Conservation (phyloP, 495 filamentous ascomycete species). For the Annulohypoxylon bovei region DNA sequence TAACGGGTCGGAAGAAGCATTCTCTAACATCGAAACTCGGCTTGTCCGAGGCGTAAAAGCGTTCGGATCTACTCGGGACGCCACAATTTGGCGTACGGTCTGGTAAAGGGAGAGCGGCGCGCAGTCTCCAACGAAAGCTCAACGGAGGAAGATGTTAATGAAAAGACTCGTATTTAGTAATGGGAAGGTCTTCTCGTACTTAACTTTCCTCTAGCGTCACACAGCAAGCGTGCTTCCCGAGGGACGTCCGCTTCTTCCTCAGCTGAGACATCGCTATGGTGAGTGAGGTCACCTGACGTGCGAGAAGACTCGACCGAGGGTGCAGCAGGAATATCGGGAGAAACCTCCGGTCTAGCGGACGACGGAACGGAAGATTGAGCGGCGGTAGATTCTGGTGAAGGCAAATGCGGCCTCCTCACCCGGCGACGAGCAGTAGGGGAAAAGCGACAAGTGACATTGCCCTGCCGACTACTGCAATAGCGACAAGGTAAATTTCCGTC, state of each 20-base stretch:
- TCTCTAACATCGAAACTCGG: constrained; percentile 72
- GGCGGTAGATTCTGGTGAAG: constrained; percentile 17
- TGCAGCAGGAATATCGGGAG: constrained; percentile 3
- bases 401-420: constrained; percentile 18
- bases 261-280: constrained; percentile 34
- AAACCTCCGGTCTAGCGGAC: constrained; percentile 17
- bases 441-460: constrained; percentile 23
- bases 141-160: not conserved
- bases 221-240: constrained; percentile 62
- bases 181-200: constrained; percentile 40
- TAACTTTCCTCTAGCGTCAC: constrained; percentile 68
- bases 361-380: constrained; percentile 25
- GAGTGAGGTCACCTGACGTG: constrained; percentile 12
- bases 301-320: not conserved
- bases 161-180: not conserved
- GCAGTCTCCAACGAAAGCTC: constrained; percentile 73
- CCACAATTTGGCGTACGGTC: constrained; percentile 73
- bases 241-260: constrained; percentile 59
- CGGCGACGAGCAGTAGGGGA: constrained; percentile 33
- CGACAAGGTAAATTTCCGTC: constrained; percentile 38
- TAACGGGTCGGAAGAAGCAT: constrained; percentile 39
- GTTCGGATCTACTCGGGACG: constrained; percentile 67
- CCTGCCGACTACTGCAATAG: constrained; percentile 31
- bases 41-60: constrained; percentile 72
- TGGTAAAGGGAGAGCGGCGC: constrained; percentile 75